These are phyloP conservation scores for Penicillium bialowiezense DNA, from an alignment of 495 filamentous ascomycete species.

Conservation along the genomic window DNA sequence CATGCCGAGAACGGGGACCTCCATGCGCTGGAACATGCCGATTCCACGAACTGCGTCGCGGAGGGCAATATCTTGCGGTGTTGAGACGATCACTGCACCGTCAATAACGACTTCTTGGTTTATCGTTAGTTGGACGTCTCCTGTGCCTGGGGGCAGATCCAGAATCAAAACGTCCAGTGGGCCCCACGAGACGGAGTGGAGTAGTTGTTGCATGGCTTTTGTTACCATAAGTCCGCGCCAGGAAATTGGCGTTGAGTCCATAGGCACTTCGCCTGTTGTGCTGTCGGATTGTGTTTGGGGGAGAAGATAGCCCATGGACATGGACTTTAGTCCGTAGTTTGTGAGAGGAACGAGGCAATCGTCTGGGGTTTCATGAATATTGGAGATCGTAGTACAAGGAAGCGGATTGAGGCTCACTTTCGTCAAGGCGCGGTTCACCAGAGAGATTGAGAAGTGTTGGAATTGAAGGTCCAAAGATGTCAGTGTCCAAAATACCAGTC, in stretches of 20 bases:
- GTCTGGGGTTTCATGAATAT: constrained; percentile 40
- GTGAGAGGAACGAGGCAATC: constrained; percentile 82
- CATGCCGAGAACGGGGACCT: constrained; percentile 80
- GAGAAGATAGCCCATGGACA: constrained; percentile 97
- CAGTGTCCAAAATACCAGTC: constrained; percentile 86
- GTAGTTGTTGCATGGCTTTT: constrained; percentile 92
- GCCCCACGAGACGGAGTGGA: constrained; percentile 92
- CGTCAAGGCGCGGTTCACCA: constrained; percentile 65
- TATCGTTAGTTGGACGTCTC: constrained; percentile 90
- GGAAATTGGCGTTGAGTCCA: constrained; percentile 75
- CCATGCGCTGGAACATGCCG: constrained; percentile 83
- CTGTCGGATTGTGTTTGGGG: constrained; percentile 31
- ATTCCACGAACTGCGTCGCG: constrained; percentile 87
- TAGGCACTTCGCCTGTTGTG: constrained; percentile 31
- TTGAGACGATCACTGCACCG: constrained; percentile 87
- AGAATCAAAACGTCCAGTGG: constrained; percentile 80
- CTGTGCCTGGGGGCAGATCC: constrained; percentile 91
- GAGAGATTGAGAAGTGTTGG: constrained; percentile 83
- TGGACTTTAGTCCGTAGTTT: constrained; percentile 95
- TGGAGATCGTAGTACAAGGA: too few species aligned
- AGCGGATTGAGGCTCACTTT: constrained; percentile 46
- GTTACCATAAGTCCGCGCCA: constrained; percentile 98
- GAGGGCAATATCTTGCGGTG: constrained; percentile 86
- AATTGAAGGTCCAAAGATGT: constrained; percentile 95
- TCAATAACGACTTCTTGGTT: constrained; percentile 86